Evolutionary conservation across 2,329 filamentous ascomycete species (phyloP).

Genomic region (Colletotrichum viniferum): DNA sequence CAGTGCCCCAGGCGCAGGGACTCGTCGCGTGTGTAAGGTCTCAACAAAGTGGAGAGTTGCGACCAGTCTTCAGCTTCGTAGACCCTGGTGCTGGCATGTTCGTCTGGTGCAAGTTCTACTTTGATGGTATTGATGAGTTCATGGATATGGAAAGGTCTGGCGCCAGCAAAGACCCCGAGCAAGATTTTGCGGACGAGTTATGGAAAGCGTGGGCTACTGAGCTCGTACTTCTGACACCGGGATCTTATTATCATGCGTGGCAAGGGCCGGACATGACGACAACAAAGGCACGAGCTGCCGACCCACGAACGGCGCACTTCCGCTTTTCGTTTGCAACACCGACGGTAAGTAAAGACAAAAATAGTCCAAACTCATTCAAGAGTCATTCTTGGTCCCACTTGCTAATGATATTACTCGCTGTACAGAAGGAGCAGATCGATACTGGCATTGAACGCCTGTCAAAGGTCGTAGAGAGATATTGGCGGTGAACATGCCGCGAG

Average conservation of each 20-base stretch:
- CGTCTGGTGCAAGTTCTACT: slow-evolving; percentile 34
- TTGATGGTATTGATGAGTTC: slow-evolving; percentile 22
- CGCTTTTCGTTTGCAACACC: slow-evolving; percentile 31
- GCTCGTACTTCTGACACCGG: slow-evolving; percentile 31
- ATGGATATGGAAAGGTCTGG: not conserved
- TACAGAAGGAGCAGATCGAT: not conserved
- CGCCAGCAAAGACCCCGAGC: not conserved
- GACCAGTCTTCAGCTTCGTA: slow-evolving; percentile 33
- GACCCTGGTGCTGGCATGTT: slow-evolving; percentile 35
- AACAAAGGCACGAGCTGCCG: slow-evolving; percentile 26
- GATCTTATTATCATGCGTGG: slow-evolving; percentile 36
- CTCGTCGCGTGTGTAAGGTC: not conserved
- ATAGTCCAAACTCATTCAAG: not conserved
- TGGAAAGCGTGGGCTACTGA: slow-evolving; percentile 24
- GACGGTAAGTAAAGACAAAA: slow-evolving; percentile 24
- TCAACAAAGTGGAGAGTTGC: not conserved
- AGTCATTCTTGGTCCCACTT: not conserved
- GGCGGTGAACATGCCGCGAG: not conserved
- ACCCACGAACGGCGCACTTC: slow-evolving; percentile 28
- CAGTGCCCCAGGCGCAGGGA: not conserved
- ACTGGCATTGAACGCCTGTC: not conserved
- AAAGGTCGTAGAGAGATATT: not conserved
- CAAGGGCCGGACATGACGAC: slow-evolving; percentile 29
- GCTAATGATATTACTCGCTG: not conserved
- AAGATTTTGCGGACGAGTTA: not conserved